Conservation (phyloP, 805 yeast genomes). For the Scheffersomyces ergatensis region DNA sequence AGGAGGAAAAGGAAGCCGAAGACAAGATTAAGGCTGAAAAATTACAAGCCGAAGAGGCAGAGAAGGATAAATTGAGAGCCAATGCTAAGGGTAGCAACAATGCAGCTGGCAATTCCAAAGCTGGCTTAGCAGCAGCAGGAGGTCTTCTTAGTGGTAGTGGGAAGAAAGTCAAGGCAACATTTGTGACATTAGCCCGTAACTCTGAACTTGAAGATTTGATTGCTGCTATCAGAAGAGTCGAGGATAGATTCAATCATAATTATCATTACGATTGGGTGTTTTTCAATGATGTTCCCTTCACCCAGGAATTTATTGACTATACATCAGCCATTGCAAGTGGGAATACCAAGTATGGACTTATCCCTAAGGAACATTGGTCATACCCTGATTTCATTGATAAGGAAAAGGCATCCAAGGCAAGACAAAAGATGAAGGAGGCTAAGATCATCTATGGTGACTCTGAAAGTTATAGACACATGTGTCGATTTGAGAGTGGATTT, state of each 20-base stretch:
- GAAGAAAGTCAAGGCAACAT: constrained; percentile 49
- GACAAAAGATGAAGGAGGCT: constrained; percentile 55
- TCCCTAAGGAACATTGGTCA: constrained; percentile 86
- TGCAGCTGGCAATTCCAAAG: background rate
- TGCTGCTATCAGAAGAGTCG: constrained; percentile 68
- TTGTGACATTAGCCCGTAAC: constrained; percentile 76
- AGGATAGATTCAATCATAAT: constrained; percentile 82
- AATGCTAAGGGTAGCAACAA: too few species aligned
- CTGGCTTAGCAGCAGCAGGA: background rate
- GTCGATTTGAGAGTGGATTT: constrained; percentile 88
- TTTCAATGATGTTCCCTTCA: constrained; percentile 81
- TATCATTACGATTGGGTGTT: constrained; percentile 94
- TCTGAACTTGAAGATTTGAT: constrained; percentile 57
- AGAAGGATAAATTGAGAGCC: too few species aligned
- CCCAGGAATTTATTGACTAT: constrained; percentile 71
- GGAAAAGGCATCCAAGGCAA: constrained; percentile 62
- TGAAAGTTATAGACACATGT: constrained; percentile 86
- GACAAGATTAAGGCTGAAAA: background rate
- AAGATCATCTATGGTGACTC: constrained; percentile 72
- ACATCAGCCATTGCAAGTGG: constrained; percentile 76
- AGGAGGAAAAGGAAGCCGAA: background rate
- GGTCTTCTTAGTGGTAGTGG: background rate
- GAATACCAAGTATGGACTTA: constrained; percentile 68
- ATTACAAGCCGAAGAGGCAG: background rate
- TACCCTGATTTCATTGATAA: constrained; percentile 82